Percentiles rank a stretch among this genome's conserved stretches.
phyloP scores from a whole-genome alignment of 2,329 filamentous ascomycete species.

The Aspergillus pseudoviridinutans region DNA sequence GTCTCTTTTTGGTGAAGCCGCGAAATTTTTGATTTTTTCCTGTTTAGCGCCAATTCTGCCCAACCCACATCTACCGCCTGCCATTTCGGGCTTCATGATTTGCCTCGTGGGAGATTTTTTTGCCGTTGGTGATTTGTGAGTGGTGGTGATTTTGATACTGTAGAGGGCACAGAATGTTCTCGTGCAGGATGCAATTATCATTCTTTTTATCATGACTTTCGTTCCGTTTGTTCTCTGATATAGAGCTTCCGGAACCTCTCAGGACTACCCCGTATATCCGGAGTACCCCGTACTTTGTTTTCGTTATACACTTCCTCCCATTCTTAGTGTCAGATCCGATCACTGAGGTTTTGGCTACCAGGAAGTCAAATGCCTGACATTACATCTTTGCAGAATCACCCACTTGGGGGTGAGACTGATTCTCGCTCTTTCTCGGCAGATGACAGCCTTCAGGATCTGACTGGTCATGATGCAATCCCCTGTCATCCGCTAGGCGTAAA shows the following conservation, averaged over 20 bases:
- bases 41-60: conserved; percentile 21
- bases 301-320: background rate
- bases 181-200: background rate
- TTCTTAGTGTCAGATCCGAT: background rate
- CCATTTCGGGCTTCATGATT: conserved; percentile 4
- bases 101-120: conserved; percentile 7
- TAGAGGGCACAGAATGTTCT: background rate
- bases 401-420: conserved; percentile 12
- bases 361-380: conserved; percentile 30
- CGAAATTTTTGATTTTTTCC: conserved; percentile 24
- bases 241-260: background rate
- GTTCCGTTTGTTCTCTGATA: background rate
- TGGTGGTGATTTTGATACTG: background rate
- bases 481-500: conserved; percentile 79
- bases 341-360: background rate
- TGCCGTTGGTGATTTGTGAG: conserved; percentile 3
- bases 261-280: background rate
- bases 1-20: conserved; percentile 12
- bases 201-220: background rate
- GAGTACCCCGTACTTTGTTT: background rate
- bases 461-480: conserved; percentile 57
- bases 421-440: conserved; percentile 4
- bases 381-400: conserved; percentile 22
- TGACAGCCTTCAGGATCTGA: conserved; percentile 34
- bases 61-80: conserved; percentile 19